Evolutionary conservation across 331 rosid species (phyloP).

Genomic region (Saraca asoca): DNA sequence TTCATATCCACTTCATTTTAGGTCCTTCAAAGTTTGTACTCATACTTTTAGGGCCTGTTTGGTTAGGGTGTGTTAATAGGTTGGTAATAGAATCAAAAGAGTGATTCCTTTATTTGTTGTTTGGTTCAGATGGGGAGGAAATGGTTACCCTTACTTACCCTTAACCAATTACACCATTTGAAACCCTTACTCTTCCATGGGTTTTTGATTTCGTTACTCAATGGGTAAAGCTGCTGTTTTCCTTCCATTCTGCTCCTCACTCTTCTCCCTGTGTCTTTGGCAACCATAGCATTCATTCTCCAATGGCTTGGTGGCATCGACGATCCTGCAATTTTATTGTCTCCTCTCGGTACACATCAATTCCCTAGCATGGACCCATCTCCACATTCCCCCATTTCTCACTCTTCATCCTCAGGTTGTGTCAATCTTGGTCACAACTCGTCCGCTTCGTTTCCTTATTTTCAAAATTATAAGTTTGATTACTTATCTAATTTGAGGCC

Average conservation of each 20-base stretch:
- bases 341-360: conserved; percentile 74
- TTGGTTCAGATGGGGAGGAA: too few relatives aligned
- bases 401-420: conserved; percentile 57
- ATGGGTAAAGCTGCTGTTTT: too few relatives aligned
- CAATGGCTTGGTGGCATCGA: conserved; percentile 97
- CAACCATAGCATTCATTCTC: conserved; percentile 81
- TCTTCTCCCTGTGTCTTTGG: conserved; percentile 83
- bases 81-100: too few relatives aligned
- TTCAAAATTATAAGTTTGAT: conserved; percentile 79
- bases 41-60: too few relatives aligned
- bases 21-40: too few relatives aligned
- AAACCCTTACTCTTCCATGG: too few relatives aligned
- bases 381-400: conserved; percentile 64
- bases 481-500: conserved; percentile 63
- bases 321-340: conserved; percentile 74
- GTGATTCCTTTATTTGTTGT: too few relatives aligned
- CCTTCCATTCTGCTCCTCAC: conserved; percentile 88
- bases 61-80: too few relatives aligned
- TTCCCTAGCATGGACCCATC: conserved; percentile 95
- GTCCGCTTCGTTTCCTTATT: conserved; percentile 77
- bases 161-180: too few relatives aligned
- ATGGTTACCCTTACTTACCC: too few relatives aligned
- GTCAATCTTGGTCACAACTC: conserved; percentile 65
- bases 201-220: too few relatives aligned
- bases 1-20: too few relatives aligned